Evolutionary conservation across 1,284 basidiomycete species (phyloP).

Genomic region (Pholiota adiposa): DNA sequence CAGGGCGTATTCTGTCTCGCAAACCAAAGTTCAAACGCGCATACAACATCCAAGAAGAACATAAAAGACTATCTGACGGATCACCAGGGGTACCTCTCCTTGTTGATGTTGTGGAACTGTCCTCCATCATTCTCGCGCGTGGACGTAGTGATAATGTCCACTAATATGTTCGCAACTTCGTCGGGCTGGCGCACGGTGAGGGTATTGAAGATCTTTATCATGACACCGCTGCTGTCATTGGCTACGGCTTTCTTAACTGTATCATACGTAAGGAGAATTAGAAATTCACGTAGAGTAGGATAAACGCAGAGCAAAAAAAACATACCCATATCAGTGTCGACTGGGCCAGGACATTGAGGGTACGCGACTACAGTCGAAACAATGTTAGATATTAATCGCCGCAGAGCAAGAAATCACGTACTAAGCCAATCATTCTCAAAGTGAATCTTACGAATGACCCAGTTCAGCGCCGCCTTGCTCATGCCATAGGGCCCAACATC

Average conservation of each 20-base stretch:
- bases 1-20: too few relatives aligned
- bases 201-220: neutral
- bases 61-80: too few relatives aligned
- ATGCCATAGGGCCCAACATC: constrained; percentile 9
- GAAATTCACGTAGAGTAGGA: too few relatives aligned
- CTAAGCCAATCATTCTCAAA: constrained; percentile 23
- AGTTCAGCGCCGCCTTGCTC: constrained; percentile 19
- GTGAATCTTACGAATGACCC: constrained; percentile 18
- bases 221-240: neutral
- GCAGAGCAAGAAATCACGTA: neutral
- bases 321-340: constrained; percentile 21
- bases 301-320: neutral
- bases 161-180: constrained; percentile 4
- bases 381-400: neutral
- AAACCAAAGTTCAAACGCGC: too few relatives aligned
- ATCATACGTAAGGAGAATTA: too few relatives aligned
- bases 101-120: constrained; percentile 18
- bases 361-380: constrained; percentile 5
- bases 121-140: constrained; percentile 20
- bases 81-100: constrained; percentile 1
- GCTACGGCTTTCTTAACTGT: neutral
- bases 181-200: neutral
- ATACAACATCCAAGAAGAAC: too few relatives aligned
- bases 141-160: constrained; percentile 10
- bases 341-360: constrained; percentile 16